phyloP scores from a whole-genome alignment of 2,329 filamentous ascomycete species.

The Massarina eburnea region DNA sequence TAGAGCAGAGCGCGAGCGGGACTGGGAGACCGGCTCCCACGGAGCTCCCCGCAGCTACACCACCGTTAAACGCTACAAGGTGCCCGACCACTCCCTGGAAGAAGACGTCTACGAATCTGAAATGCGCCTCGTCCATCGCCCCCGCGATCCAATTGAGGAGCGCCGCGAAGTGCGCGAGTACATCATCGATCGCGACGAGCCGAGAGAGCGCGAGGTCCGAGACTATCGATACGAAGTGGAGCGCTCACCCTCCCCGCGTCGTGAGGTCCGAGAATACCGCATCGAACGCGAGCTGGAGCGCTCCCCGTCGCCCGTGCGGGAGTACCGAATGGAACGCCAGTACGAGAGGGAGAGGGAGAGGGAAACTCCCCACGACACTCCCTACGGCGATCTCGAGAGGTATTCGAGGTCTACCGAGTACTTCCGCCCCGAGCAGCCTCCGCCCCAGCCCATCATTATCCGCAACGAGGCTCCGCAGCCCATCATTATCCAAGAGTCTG shows the following conservation, averaged over 20 bases:
- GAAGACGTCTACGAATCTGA: conserved; percentile 50
- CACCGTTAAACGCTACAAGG: conserved; percentile 62
- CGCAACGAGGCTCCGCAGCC: conserved; percentile 53
- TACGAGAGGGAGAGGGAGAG: conserved; percentile 37
- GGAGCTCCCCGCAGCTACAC: conserved; percentile 49
- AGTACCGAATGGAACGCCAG: conserved; percentile 35
- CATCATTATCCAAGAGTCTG: conserved; percentile 59
- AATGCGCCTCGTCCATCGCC: conserved; percentile 50
- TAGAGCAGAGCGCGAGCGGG: conserved; percentile 47
- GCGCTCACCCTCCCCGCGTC: conserved; percentile 45
- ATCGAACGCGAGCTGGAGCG: conserved; percentile 56
- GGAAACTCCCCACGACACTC: conserved; percentile 29
- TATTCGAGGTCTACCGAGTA: conserved; percentile 59
- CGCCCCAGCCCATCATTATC: conserved; percentile 51
- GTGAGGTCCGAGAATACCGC: conserved; percentile 53
- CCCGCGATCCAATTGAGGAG: conserved; percentile 35
- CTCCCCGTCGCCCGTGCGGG: conserved; percentile 46
- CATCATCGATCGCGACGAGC: conserved; percentile 39
- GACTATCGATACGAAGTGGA: conserved; percentile 43
- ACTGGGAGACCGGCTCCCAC: conserved; percentile 44
- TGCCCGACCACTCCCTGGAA: conserved; percentile 50
- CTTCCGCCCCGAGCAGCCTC: conserved; percentile 46
- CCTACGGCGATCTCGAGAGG: conserved; percentile 49
- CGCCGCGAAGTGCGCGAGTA: conserved; percentile 42
- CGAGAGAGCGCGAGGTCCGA: conserved; percentile 34